These are phyloP conservation scores for Penicillium sclerotiorum DNA, from an alignment of 2,329 filamentous ascomycete species.

Conservation along the genomic window DNA sequence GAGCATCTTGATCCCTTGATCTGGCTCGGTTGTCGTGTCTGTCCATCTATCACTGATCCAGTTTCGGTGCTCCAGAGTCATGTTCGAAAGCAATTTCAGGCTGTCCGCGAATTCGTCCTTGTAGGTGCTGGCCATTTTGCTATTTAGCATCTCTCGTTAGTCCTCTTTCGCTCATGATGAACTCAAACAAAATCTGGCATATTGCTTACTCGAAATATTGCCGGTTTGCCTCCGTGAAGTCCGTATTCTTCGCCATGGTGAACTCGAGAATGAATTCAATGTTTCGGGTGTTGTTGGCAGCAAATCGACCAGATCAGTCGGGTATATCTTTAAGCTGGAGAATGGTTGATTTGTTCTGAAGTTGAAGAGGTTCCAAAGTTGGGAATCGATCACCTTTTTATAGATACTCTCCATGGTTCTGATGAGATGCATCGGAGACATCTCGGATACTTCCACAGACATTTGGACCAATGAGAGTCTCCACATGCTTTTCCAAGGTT, in stretches of 20 bases:
- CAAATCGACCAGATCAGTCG: too few species aligned
- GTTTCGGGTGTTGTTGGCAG: too few species aligned
- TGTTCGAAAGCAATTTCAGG: conserved; percentile 56
- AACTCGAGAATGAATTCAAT: too few species aligned
- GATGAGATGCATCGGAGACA: conserved; percentile 34
- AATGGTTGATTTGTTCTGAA: neutral
- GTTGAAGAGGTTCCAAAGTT: neutral
- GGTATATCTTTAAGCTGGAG: neutral
- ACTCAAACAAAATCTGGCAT: too few species aligned
- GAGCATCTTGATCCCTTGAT: conserved; percentile 55
- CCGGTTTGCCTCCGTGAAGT: conserved; percentile 41
- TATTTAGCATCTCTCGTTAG: conserved; percentile 30
- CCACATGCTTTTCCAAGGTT: neutral
- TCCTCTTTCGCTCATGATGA: too few species aligned
- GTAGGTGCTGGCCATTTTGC: conserved; percentile 58
- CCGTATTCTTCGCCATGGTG: conserved; percentile 28
- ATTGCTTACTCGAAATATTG: conserved; percentile 44
- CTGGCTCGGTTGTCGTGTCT: conserved; percentile 33
- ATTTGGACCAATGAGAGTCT: too few species aligned
- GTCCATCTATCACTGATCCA: conserved; percentile 65
- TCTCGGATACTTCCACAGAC: conserved; percentile 36
- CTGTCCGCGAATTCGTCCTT: conserved; percentile 60
- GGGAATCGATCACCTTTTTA: neutral
- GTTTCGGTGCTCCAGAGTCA: conserved; percentile 56
- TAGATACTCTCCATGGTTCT: too few species aligned